These are phyloP conservation scores for Trapa incisa DNA, from an alignment of 345 rosid genomes.

Conservation along the genomic window DNA sequence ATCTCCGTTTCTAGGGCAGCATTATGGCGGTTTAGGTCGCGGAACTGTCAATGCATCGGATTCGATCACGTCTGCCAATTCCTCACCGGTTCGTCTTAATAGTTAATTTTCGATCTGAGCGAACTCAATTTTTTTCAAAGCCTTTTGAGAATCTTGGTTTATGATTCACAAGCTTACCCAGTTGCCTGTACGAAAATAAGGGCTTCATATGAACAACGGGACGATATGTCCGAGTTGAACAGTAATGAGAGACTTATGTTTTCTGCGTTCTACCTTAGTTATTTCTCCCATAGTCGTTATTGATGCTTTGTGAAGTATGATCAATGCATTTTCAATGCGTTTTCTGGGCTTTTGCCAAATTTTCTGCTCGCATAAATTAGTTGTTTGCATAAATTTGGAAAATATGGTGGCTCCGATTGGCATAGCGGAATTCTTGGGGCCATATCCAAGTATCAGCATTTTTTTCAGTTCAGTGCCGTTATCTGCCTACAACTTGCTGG, in stretches of 20 bases:
- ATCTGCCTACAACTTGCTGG: neutral
- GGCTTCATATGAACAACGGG: neutral
- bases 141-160: neutral
- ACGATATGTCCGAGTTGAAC: neutral
- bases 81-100: conserved; percentile 34
- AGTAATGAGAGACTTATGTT: neutral
- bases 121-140: neutral
- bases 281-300: neutral
- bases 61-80: conserved; percentile 30
- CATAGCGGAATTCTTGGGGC: neutral
- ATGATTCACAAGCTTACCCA: neutral
- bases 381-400: neutral
- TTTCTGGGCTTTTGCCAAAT: neutral
- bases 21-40: conserved; percentile 47
- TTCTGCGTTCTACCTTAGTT: neutral
- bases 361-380: neutral
- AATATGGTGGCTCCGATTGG: neutral
- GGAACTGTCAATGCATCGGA: conserved; percentile 34
- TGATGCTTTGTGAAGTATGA: neutral
- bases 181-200: neutral
- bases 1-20: conserved; percentile 50
- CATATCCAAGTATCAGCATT: neutral
- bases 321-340: neutral
- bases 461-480: neutral
- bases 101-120: conserved; percentile 3